Percentiles rank a stretch among this genome's conserved stretches.
phyloP scores from a whole-genome alignment of 2,329 filamentous ascomycete genomes.

The Penicillium nordicum region DNA sequence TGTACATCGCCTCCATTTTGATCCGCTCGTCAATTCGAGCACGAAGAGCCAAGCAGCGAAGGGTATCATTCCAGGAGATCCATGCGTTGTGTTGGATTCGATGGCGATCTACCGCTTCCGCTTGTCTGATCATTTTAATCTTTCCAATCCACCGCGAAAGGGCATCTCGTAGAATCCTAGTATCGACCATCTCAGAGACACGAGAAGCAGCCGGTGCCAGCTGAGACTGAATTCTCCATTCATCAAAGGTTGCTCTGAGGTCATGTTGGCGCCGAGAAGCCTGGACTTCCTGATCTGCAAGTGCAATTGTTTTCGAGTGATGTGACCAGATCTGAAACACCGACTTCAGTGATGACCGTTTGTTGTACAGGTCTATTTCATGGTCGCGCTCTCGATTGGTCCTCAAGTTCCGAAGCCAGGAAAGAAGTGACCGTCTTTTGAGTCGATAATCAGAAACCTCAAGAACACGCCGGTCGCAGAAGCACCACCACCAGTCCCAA shows the following conservation, averaged over 20 bases:
- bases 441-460: slow-evolving; percentile 43
- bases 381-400: slow-evolving; percentile 40
- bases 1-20: slow-evolving; percentile 56
- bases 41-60: slow-evolving; percentile 53
- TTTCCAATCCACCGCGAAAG: slow-evolving; percentile 52
- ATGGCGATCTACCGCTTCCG: slow-evolving; percentile 49
- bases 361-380: slow-evolving; percentile 36
- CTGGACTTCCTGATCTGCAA: slow-evolving; percentile 31
- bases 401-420: slow-evolving; percentile 41
- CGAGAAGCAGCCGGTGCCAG: slow-evolving; percentile 43
- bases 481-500: slow-evolving; percentile 46
- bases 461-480: slow-evolving; percentile 44
- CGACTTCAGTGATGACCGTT: slow-evolving; percentile 25
- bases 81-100: slow-evolving; percentile 57
- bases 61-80: slow-evolving; percentile 60
- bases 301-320: slow-evolving; percentile 28
- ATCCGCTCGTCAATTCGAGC: slow-evolving; percentile 56
- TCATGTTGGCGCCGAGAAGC: slow-evolving; percentile 31
- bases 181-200: slow-evolving; percentile 45
- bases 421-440: slow-evolving; percentile 40
- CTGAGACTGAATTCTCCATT: slow-evolving; percentile 44
- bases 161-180: slow-evolving; percentile 45
- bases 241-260: slow-evolving; percentile 37
- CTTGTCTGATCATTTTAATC: slow-evolving; percentile 45
- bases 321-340: slow-evolving; percentile 37